Evolutionary conservation across 2,329 filamentous ascomycete genomes (phyloP).

Genomic region (Cercospora brassicicola): DNA sequence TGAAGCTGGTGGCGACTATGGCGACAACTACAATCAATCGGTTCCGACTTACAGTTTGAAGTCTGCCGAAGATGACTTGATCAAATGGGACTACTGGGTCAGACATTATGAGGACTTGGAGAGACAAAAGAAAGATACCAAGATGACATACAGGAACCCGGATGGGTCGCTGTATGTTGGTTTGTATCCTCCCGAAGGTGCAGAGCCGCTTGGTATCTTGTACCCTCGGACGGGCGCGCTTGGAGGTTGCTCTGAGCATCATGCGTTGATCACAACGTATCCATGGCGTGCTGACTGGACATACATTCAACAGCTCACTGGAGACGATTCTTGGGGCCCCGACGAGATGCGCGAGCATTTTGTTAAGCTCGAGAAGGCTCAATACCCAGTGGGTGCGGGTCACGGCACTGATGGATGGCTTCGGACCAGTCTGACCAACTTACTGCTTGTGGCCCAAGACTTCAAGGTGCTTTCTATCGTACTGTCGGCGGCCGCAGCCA

Average conservation of each 20-base stretch:
- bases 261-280: slow-evolving; percentile 60
- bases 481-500: slow-evolving; percentile 53
- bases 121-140: slow-evolving; percentile 57
- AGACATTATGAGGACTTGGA: slow-evolving; percentile 59
- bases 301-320: slow-evolving; percentile 58
- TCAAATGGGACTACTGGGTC: slow-evolving; percentile 66
- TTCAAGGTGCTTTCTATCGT: slow-evolving; percentile 56
- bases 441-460: slow-evolving; percentile 56
- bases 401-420: slow-evolving; percentile 63
- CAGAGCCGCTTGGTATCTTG: slow-evolving; percentile 55
- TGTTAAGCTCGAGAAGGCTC: slow-evolving; percentile 54
- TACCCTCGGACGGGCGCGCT: slow-evolving; percentile 61
- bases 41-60: slow-evolving; percentile 57
- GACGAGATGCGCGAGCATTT: slow-evolving; percentile 61
- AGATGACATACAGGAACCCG: slow-evolving; percentile 55
- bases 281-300: slow-evolving; percentile 62
- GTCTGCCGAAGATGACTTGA: slow-evolving; percentile 57
- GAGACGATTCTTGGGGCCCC: slow-evolving; percentile 60
- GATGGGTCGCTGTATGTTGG: slow-evolving; percentile 56
- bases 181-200: slow-evolving; percentile 54
- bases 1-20: slow-evolving; percentile 60
- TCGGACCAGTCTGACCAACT: slow-evolving; percentile 51
- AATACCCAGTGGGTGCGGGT: slow-evolving; percentile 50
- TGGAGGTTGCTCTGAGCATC: slow-evolving; percentile 56
- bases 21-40: slow-evolving; percentile 51